Evolutionary conservation across 805 yeast species (phyloP).

Genomic region (Ogataea neopini): DNA sequence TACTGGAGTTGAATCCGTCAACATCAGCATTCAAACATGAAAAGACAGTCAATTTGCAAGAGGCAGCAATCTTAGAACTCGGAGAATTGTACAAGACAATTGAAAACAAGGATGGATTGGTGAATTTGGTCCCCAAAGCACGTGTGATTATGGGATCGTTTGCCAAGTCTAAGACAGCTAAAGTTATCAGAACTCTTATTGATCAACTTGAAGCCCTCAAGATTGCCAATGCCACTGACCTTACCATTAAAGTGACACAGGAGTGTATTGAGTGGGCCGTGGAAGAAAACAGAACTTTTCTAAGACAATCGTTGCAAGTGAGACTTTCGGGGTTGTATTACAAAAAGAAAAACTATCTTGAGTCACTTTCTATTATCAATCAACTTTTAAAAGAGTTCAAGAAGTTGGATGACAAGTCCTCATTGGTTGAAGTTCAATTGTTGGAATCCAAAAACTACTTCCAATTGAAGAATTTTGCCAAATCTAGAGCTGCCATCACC

Average conservation of each 20-base stretch:
- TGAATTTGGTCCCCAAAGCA: constrained; percentile 63
- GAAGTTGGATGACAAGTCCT: constrained; percentile 91
- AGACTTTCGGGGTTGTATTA: constrained; percentile 77
- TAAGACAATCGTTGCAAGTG: constrained; percentile 85
- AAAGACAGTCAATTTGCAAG: constrained; percentile 54
- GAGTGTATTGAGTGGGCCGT: constrained; percentile 88
- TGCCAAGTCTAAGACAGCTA: constrained; percentile 95
- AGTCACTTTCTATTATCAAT: constrained; percentile 71
- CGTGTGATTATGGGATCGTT: constrained; percentile 65
- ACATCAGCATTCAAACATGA: constrained; percentile 33
- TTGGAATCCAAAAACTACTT: constrained; percentile 89
- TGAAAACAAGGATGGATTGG: constrained; percentile 51
- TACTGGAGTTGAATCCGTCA: constrained; percentile 39
- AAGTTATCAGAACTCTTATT: constrained; percentile 77
- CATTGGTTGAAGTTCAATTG: constrained; percentile 92
- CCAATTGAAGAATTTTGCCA: constrained; percentile 86
- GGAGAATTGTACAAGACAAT: constrained; percentile 66
- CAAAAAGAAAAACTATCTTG: constrained; percentile 61
- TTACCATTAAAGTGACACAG: constrained; percentile 71
- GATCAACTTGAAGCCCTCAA: constrained; percentile 72
- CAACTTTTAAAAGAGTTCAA: constrained; percentile 81
- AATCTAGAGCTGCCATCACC: constrained; percentile 88
- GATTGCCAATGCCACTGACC: constrained; percentile 50
- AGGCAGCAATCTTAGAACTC: constrained; percentile 69
- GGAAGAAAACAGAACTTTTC: constrained; percentile 77